phyloP scores from a whole-genome alignment of 2,329 filamentous ascomycete species.

The Fusarium nematophilum region DNA sequence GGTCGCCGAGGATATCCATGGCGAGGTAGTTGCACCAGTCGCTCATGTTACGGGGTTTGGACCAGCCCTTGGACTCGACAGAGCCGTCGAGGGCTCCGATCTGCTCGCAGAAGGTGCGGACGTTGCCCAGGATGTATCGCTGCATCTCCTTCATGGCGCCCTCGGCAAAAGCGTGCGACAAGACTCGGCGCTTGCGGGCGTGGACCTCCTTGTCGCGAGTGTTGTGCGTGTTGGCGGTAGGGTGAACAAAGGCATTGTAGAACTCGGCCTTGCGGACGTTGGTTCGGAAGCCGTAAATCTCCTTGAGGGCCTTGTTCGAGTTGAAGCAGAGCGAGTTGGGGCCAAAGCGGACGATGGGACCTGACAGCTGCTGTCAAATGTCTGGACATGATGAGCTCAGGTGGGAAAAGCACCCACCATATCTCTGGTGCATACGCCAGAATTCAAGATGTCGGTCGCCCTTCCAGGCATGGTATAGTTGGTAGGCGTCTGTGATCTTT shows the following conservation, averaged over 20 bases:
- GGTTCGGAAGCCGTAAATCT: conserved; percentile 72
- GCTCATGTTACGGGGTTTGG: conserved; percentile 68
- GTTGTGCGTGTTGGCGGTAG: conserved; percentile 79
- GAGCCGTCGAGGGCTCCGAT: conserved; percentile 58
- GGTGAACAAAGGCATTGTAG: conserved; percentile 79
- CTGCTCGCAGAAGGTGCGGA: conserved; percentile 73
- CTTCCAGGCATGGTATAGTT: conserved; percentile 79
- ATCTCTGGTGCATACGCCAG: conserved; percentile 75
- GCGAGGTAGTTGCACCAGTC: conserved; percentile 72
- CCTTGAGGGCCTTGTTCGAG: conserved; percentile 73
- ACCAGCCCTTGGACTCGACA: conserved; percentile 67
- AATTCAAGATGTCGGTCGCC: conserved; percentile 81
- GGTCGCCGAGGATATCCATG: conserved; percentile 71
- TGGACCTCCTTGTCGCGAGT: conserved; percentile 75
- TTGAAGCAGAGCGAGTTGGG: conserved; percentile 85
- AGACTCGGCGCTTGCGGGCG: conserved; percentile 76
- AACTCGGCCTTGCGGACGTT: conserved; percentile 77
- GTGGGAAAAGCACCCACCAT: conserved; percentile 62
- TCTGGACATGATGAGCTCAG: not conserved
- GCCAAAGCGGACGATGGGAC: conserved; percentile 78
- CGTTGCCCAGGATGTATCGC: conserved; percentile 72
- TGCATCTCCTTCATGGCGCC: conserved; percentile 75
- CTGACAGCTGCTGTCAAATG: conserved; percentile 47
- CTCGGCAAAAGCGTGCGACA: conserved; percentile 79
- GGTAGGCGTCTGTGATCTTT: conserved; percentile 72